Percentiles rank a stretch among this genome's conserved stretches.
phyloP scores from a whole-genome alignment of 208 protist genomes.

The Trypanosoma mega region DNA sequence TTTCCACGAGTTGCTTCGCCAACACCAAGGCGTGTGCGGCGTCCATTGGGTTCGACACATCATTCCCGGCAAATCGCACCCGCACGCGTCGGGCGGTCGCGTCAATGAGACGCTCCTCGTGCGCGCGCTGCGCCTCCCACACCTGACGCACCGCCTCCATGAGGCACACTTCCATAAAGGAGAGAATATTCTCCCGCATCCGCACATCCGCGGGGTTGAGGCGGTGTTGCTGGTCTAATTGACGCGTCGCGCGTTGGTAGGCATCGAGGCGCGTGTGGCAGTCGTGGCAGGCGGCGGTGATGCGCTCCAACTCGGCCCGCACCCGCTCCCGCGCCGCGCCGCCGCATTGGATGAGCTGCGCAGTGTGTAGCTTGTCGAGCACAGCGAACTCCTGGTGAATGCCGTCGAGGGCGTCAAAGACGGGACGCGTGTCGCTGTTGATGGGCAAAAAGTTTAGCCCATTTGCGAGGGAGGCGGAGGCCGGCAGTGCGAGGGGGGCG shows the following conservation, averaged over 20 bases:
- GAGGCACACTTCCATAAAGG: constrained; percentile 9
- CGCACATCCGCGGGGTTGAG: constrained; percentile 9
- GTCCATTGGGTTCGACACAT: not conserved
- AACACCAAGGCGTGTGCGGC: not conserved
- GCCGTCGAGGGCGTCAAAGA: constrained; percentile 2
- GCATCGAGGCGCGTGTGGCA: constrained; percentile 1
- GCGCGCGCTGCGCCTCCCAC: constrained; percentile 10
- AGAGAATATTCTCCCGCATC: constrained; percentile 17
- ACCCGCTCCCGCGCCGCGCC: constrained; percentile 3
- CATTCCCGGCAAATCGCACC: constrained; percentile 1
- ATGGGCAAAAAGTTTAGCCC: not conserved
- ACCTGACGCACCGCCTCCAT: not conserved
- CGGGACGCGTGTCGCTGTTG: constrained; percentile 9
- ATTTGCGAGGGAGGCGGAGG: not conserved
- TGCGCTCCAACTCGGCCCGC: not conserved
- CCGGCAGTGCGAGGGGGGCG: too few relatives aligned
- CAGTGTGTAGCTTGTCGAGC: constrained; percentile 1
- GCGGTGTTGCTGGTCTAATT: not conserved
- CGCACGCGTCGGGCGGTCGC: constrained; percentile 14
- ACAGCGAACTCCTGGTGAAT: not conserved
- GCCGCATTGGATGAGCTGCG: constrained; percentile 1
- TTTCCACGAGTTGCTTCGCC: constrained; percentile 9
- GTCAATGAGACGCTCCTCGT: constrained; percentile 12
- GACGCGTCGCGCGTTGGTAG: constrained; percentile 4
- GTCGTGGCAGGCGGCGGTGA: not conserved